Conservation (phyloP, 2,329 filamentous ascomycete species). For the Dryadomyces quercus-mongolicae region DNA sequence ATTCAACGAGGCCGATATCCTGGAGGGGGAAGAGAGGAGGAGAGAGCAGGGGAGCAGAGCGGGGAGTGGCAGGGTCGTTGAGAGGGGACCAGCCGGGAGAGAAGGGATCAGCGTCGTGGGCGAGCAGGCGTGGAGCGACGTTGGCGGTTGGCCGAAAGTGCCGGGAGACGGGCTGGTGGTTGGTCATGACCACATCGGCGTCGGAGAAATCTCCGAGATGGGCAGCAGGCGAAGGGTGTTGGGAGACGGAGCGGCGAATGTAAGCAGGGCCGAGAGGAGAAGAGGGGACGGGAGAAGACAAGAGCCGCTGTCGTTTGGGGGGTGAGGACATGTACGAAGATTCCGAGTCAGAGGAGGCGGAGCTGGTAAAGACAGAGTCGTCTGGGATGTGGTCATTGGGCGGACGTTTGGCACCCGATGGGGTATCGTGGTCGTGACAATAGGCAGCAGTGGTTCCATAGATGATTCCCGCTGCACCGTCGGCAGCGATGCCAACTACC, state of each 20-base stretch:
- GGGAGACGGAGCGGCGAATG: background rate
- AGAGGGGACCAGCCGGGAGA: constrained; percentile 10
- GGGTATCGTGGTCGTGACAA: background rate
- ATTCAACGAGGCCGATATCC: constrained; percentile 55
- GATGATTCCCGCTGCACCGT: background rate
- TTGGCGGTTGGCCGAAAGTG: constrained; percentile 42
- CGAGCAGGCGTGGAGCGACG: no score
- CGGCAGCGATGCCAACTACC: background rate
- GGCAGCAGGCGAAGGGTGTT: background rate
- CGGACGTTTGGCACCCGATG: background rate
- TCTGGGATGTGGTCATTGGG: background rate
- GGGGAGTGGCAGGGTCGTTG: constrained; percentile 14
- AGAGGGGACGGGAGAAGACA: background rate
- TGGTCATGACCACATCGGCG: constrained; percentile 32
- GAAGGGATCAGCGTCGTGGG: no score
- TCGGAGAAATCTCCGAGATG: background rate
- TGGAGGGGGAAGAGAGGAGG: constrained; percentile 44
- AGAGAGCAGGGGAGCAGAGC: constrained; percentile 24
- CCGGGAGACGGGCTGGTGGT: constrained; percentile 33
- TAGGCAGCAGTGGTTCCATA: background rate
- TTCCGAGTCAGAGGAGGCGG: background rate
- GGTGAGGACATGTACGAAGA: background rate
- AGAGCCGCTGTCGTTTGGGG: background rate
- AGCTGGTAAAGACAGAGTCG: background rate
- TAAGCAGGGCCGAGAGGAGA: background rate